Evolutionary conservation across 352 stramenopile genomes (phyloP).

Genomic region (Pythium monospermum): DNA sequence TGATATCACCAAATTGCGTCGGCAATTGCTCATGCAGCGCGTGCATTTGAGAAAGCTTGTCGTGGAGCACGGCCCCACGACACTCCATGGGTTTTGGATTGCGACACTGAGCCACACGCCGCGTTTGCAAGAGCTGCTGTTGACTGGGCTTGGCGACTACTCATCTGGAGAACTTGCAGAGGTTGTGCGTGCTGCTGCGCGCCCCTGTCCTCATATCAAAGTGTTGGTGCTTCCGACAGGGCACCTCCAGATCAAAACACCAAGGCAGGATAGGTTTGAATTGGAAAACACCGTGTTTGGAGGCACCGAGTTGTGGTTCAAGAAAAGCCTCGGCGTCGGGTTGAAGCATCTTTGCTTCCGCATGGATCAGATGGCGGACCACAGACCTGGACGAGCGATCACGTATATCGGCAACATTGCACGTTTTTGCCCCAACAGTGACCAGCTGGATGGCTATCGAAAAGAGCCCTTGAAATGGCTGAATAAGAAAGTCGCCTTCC

Average conservation of each 20-base stretch:
- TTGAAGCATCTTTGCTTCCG: not conserved
- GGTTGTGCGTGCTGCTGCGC: not conserved
- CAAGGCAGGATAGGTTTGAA: too few species aligned
- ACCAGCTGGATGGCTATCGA: slow-evolving; percentile 2
- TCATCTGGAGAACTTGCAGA: not conserved
- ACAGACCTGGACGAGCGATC: not conserved
- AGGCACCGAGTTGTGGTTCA: not conserved
- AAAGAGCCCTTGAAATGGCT: not conserved
- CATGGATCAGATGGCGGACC: not conserved
- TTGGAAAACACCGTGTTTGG: not conserved
- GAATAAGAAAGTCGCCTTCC: slow-evolving; percentile 10
- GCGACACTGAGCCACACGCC: slow-evolving; percentile 5
- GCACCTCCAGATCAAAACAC: too few species aligned
- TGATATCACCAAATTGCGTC: slow-evolving; percentile 3
- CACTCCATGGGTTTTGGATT: not conserved
- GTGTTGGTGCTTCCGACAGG: too few species aligned
- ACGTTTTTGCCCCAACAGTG: slow-evolving; percentile 2
- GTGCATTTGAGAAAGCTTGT: slow-evolving; percentile 1
- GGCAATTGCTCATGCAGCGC: not conserved
- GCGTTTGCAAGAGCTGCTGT: not conserved
- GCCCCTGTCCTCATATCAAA: slow-evolving; percentile 1
- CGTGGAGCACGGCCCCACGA: not conserved
- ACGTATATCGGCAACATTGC: not conserved
- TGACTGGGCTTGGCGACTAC: not conserved
- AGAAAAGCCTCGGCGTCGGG: not conserved